Evolutionary conservation across 2,329 filamentous ascomycete genomes (phyloP), one percentile per base, ranked within the genome.

Genomic region (Colletotrichum sp.): DNA sequence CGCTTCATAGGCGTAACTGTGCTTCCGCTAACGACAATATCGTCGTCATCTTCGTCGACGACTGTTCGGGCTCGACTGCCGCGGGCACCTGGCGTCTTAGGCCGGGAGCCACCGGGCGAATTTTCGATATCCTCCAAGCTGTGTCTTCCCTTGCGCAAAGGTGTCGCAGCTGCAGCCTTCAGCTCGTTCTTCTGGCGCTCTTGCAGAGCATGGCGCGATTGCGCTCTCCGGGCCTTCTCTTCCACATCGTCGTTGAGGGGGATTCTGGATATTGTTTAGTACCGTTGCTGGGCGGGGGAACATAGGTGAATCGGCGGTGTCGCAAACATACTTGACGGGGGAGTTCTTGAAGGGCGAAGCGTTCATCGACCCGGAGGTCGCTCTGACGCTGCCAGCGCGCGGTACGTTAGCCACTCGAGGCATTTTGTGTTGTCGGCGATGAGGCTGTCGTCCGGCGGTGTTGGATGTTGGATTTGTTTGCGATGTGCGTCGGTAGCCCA

Each of bases 1-100:
- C 96, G 94, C 90, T 98, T 98, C 94, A 98, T 96, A 70, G 96
- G 97, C 75, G 97, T 98, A 70, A 98, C 94, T 48, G 94, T 95
- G 78, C 89, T 92, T 36, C 94, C 94, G 74, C 92, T 92, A 61
- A 95, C 93, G 80, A 92, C 90, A 77, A 93, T 87, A 75, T 92
- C 88, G 43, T 92, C 91, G 78, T 92, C 89, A 78, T 91, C 89
- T 63, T 88, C 90, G 69, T 88, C 89, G 77, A 87, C 86, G 15
- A 82, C 77, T 61, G 81, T 79, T 72, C 81, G 80, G 60, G 85
- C 85, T 71, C 80, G 80, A 28, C 79, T 79, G 18, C 82, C 82
- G 57, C 83, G 78, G 67, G 81, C 79, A 57, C 84, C 86, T 58
- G 90, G 91, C 16, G 90, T 93, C 78, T 88, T 88, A 66, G 91